Evolutionary conservation across 2,329 filamentous ascomycete species (phyloP).

Genomic region (Alternaria sp.): DNA sequence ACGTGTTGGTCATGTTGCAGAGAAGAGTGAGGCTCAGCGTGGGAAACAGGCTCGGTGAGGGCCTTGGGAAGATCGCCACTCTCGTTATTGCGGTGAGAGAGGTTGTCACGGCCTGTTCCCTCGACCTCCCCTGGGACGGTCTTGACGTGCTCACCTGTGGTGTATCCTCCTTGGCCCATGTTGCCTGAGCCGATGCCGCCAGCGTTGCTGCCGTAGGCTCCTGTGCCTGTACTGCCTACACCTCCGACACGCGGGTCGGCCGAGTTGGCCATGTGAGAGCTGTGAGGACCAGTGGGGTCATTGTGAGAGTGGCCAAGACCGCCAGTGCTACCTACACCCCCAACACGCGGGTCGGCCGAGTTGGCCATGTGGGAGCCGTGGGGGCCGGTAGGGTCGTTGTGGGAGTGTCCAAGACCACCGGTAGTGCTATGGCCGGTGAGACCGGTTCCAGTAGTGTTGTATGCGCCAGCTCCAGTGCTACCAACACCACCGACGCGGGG

Average conservation of each 20-base stretch:
- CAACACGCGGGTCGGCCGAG: slow-evolving; percentile 39
- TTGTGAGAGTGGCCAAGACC: not conserved
- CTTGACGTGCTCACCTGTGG: slow-evolving; percentile 8
- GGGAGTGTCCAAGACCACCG: not conserved
- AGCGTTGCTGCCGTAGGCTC: slow-evolving; percentile 7
- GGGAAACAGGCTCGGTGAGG: slow-evolving; percentile 9
- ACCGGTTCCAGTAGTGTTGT: not conserved
- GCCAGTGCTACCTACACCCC: not conserved
- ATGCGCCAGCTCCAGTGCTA: not conserved
- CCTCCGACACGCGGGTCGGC: slow-evolving; percentile 41
- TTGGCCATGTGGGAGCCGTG: slow-evolving; percentile 28
- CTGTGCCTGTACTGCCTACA: slow-evolving; percentile 14
- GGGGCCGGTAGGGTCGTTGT: slow-evolving; percentile 42
- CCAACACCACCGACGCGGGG: slow-evolving; percentile 27
- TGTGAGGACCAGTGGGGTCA: slow-evolving; percentile 4
- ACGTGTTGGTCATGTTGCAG: not conserved
- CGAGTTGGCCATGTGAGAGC: slow-evolving; percentile 29
- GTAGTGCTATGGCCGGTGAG: not conserved
- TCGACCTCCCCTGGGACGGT: not conserved
- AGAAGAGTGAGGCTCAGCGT: slow-evolving; percentile 9
- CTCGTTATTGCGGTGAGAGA: slow-evolving; percentile 10
- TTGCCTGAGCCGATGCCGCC: not conserved
- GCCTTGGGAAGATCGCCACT: slow-evolving; percentile 12
- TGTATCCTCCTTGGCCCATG: not conserved
- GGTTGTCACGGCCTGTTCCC: not conserved